Evolutionary conservation across 768 basidiomycete species (phyloP), one percentile per base, ranked within the genome.

Genomic region (Pisolithus sp.): DNA sequence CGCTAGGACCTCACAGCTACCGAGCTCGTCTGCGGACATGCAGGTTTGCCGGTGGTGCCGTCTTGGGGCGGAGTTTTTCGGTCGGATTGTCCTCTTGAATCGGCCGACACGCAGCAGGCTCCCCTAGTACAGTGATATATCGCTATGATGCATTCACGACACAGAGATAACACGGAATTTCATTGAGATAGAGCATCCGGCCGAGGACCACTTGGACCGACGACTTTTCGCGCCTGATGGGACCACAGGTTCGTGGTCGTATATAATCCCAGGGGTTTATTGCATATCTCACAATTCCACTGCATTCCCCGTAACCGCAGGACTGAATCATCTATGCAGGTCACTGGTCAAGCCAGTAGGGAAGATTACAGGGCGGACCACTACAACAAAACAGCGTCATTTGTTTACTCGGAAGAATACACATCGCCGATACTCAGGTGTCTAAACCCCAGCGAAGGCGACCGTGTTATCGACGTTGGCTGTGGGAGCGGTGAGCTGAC

Each of bases 401-500:
- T 86, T 58, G 87, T 89, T 39, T 91, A 89, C 65, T 69, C 73
- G 1, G 51, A 69, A 12, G 65, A 63, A 55, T 79, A 64, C 71
- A 80, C 72, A 45, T 68, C 66, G 0, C 70, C 83, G 8, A 73
- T 92, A 20, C 64, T 89, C 12, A 72, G 73, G 3, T 71, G 88
- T 26, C 73, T 93, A 10, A 66, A 76, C n/a, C 74, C 87, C 0
- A 57, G 76, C 55, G 75, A 79, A 0, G 89, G 89, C 1, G 85
- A 91, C 57, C 73, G 73, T 46, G 83, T 92, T 42, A 70, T 86
- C 53, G 89, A 90, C 59, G 67, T 90, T 41, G 90, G 91, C 2
- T 93, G 90, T 61, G 90, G 92, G 17, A 89, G 83, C 42, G 91
- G 89, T 0, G 85, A 93, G 56, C 69, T 93, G 13, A 89, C 86